A percentile compares a stretch with the other conserved stretches of the same genome.
Evolutionary conservation across 2,329 filamentous ascomycete genomes (phyloP).

Genomic region (Corinectria fuckeliana): DNA sequence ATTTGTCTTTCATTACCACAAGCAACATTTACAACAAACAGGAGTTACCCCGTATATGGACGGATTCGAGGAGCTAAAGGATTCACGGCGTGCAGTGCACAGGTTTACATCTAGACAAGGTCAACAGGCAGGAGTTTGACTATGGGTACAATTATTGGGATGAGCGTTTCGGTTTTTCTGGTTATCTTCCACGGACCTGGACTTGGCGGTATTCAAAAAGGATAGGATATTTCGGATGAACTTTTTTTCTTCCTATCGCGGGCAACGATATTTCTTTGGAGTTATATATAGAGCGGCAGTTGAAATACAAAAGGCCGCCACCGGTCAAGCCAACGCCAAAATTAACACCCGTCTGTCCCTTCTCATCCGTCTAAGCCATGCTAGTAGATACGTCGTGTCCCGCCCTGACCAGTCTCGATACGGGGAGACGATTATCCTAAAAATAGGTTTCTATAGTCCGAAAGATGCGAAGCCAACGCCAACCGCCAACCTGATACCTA

Average conservation of each 20-base stretch:
- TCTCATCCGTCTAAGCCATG: neutral
- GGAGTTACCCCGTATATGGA: slow-evolving; percentile 1
- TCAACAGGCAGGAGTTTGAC: slow-evolving; percentile 8
- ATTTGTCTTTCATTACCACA: neutral
- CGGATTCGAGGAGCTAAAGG: neutral
- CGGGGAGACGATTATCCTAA: neutral
- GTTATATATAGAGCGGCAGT: slow-evolving; percentile 7
- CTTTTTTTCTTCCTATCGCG: neutral
- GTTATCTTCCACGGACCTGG: slow-evolving; percentile 6
- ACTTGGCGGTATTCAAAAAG: slow-evolving; percentile 10
- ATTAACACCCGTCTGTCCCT: neutral
- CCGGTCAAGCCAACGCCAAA: slow-evolving; percentile 16
- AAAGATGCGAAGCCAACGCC: slow-evolving; percentile 2
- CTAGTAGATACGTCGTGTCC: neutral
- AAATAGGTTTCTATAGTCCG: slow-evolving; percentile 9
- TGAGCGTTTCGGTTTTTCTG: slow-evolving; percentile 5
- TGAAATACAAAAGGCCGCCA: slow-evolving; percentile 5
- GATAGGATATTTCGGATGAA: neutral
- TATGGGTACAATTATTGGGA: neutral
- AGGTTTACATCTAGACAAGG: slow-evolving; percentile 2
- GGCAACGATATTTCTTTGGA: neutral
- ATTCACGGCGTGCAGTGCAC: neutral
- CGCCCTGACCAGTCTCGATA: neutral
- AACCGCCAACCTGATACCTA: neutral
- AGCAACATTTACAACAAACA: neutral